Conservation (phyloP, 148 eudicot species). For the Diospyros lotus region DNA sequence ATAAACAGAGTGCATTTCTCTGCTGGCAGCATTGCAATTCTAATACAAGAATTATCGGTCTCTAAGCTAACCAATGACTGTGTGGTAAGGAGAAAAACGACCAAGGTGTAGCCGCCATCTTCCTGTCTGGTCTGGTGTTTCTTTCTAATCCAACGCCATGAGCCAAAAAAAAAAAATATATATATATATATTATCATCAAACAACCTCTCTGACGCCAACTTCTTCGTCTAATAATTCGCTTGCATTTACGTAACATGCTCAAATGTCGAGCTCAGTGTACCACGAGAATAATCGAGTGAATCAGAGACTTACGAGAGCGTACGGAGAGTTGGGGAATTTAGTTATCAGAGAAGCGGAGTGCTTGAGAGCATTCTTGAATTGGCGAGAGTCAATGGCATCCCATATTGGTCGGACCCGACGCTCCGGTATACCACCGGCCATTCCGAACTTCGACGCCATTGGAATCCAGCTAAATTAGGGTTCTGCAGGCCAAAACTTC, state of each 20-base stretch:
- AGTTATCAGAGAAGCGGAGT: constrained; percentile 52
- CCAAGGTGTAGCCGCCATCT: no score
- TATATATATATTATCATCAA: not conserved
- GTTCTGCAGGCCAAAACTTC: not conserved
- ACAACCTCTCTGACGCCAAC: not conserved
- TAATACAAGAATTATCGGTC: no score
- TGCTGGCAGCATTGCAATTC: no score
- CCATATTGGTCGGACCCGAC: constrained; percentile 87
- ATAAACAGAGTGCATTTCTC: no score
- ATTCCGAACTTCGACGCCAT: constrained; percentile 75
- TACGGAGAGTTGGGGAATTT: constrained; percentile 71
- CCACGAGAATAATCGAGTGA: not conserved
- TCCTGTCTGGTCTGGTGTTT: not conserved
- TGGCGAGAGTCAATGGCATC: constrained; percentile 93
- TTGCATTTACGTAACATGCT: not conserved
- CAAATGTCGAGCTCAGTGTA: not conserved
- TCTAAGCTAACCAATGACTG: no score
- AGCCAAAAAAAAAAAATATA: not conserved
- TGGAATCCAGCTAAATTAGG: not conserved
- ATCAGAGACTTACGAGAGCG: constrained; percentile 51
- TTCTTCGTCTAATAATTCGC: not conserved
- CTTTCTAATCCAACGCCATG: not conserved
- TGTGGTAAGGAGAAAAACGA: no score
- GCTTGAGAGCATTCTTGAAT: constrained; percentile 85
- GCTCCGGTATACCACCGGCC: constrained; percentile 94